phyloP scores from a whole-genome alignment of 768 basidiomycete genomes.

The Lactarius sanguifluus region DNA sequence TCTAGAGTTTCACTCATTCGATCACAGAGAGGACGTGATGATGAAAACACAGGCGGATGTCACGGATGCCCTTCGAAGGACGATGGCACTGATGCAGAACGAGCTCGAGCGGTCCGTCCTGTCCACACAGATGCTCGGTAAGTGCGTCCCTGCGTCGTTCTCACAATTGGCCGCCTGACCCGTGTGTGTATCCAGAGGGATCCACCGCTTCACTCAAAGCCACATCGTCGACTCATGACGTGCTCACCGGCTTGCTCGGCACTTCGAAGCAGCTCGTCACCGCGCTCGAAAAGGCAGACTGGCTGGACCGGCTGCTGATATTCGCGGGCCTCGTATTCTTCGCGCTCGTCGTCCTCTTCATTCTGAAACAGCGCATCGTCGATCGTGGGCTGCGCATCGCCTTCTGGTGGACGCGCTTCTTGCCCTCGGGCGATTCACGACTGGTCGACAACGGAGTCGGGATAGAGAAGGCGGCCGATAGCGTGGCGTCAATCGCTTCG shows the following conservation, averaged over 20 bases:
- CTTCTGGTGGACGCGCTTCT: conserved; percentile 84
- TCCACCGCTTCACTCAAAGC: conserved; percentile 77
- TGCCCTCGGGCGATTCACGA: conserved; percentile 42
- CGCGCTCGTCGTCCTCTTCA: conserved; percentile 78
- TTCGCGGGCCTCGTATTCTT: conserved; percentile 81
- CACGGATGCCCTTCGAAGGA: conserved; percentile 83
- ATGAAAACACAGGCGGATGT: conserved; percentile 90
- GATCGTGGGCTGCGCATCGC: conserved; percentile 77
- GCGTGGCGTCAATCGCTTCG: conserved; percentile 2
- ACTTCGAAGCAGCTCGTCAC: conserved; percentile 86
- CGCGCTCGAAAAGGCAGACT: conserved; percentile 85
- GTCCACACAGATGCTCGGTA: conserved; percentile 82
- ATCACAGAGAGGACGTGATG: conserved; percentile 70
- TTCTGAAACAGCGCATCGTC: conserved; percentile 84
- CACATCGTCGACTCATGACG: conserved; percentile 75
- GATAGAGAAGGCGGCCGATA: conserved; percentile 11
- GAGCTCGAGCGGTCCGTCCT: conserved; percentile 91
- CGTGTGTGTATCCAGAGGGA: conserved; percentile 50
- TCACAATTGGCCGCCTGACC: conserved; percentile 1
- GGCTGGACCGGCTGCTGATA: conserved; percentile 88
- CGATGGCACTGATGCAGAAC: conserved; percentile 81
- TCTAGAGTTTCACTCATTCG: conserved; percentile 12
- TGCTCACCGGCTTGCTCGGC: conserved; percentile 64
- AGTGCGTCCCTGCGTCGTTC: conserved; percentile 24
- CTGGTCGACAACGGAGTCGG: background rate